phyloP scores from a whole-genome alignment of 208 protist species.

The Endotrypanum monterogeii region DNA sequence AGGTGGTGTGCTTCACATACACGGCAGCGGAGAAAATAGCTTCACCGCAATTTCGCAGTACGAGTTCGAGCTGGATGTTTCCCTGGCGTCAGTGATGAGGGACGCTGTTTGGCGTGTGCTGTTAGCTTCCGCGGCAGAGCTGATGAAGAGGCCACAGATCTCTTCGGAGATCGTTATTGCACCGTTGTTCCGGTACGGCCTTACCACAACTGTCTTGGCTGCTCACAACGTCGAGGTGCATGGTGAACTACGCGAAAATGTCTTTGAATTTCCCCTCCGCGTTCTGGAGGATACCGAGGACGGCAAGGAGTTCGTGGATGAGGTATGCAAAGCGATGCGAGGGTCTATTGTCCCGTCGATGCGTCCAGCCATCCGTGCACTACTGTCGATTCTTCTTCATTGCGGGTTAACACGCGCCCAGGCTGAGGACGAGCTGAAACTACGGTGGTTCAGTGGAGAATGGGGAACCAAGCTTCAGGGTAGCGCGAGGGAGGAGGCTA shows the following conservation, averaged over 20 bases:
- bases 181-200: slow-evolving; percentile 69
- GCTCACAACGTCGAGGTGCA: slow-evolving; percentile 53
- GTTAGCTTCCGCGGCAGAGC: slow-evolving; percentile 39
- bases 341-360: slow-evolving; percentile 73
- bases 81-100: slow-evolving; percentile 44
- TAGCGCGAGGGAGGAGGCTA: slow-evolving; percentile 49
- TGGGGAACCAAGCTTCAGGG: slow-evolving; percentile 87
- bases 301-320: slow-evolving; percentile 68
- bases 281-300: slow-evolving; percentile 63
- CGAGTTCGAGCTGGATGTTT: slow-evolving; percentile 52
- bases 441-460: slow-evolving; percentile 88
- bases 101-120: slow-evolving; percentile 58
- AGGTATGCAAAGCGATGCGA: slow-evolving; percentile 69
- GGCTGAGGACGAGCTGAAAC: slow-evolving; percentile 82
- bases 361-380: slow-evolving; percentile 78
- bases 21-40: slow-evolving; percentile 63
- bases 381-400: slow-evolving; percentile 84
- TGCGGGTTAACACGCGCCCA: slow-evolving; percentile 61
- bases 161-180: slow-evolving; percentile 42
- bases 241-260: slow-evolving; percentile 25
- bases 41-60: slow-evolving; percentile 80
- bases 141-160: slow-evolving; percentile 33
- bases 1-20: slow-evolving; percentile 64
- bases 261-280: slow-evolving; percentile 41
- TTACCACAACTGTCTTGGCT: slow-evolving; percentile 50